Conservation (phyloP, 106 monocot species). For the Platanthera zijinensis region DNA sequence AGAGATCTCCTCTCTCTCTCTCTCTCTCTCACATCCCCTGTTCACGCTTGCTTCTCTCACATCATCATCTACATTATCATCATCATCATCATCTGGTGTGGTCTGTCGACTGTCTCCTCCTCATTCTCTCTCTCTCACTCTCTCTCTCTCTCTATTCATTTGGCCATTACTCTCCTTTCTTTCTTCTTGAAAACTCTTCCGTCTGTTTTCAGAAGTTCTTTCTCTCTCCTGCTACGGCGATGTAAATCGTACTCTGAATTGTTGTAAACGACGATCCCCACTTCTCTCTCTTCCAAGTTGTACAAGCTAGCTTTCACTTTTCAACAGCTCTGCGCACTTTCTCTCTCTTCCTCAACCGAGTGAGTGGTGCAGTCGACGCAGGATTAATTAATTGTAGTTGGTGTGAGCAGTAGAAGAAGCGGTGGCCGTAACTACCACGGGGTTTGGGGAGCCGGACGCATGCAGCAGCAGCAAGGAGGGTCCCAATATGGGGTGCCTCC, state of each 20-base stretch:
- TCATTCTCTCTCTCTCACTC: neutral
- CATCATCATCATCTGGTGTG: neutral
- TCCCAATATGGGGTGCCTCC: constrained; percentile 51
- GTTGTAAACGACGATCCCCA: constrained; percentile 4
- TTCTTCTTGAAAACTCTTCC: too few species aligned
- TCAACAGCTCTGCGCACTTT: neutral
- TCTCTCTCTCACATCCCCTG: constrained; percentile 1
- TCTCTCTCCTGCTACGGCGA: neutral
- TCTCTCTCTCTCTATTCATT: neutral
- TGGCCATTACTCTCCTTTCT: too few species aligned
- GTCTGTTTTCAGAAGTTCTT: neutral
- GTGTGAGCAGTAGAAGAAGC: neutral
- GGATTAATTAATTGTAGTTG: neutral
- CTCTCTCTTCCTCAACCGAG: neutral
- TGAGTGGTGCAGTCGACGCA: neutral
- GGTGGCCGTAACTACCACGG: neutral
- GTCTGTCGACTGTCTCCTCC: neutral
- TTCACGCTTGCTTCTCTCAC: neutral
- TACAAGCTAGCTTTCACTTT: constrained; percentile 4
- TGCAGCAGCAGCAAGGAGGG: constrained; percentile 38
- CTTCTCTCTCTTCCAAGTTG: neutral
- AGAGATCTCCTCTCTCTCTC: neutral
- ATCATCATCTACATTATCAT: constrained; percentile 5
- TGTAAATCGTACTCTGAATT: constrained; percentile 6
- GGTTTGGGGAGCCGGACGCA: constrained; percentile 7